Percentiles rank a stretch among this genome's conserved stretches.
Conservation (phyloP, 805 yeast genomes). For the Hanseniaspora valbyensis region DNA sequence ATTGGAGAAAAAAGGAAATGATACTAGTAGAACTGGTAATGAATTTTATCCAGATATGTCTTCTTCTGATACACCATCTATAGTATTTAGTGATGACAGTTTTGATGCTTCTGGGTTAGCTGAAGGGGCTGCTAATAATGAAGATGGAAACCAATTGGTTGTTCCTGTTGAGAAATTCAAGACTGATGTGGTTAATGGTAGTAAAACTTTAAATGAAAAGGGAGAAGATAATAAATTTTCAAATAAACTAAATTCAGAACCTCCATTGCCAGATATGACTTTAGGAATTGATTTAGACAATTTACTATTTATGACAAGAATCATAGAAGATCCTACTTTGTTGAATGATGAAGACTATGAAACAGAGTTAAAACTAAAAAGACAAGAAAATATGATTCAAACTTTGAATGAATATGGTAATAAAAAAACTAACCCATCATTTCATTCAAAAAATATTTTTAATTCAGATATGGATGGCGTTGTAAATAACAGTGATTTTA, state of each 20-base stretch:
- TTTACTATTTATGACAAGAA: conserved; percentile 22
- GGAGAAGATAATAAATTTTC: conserved; percentile 18
- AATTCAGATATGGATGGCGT: neutral
- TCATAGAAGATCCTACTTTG: conserved; percentile 21
- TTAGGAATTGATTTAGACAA: conserved; percentile 19
- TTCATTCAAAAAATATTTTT: conserved; percentile 14
- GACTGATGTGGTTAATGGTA: conserved; percentile 19
- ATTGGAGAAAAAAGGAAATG: neutral
- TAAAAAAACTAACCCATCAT: conserved; percentile 13
- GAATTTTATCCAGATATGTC: conserved; percentile 7
- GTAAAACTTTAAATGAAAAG: neutral
- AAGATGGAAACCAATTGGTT: neutral
- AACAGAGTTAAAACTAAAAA: conserved; percentile 15
- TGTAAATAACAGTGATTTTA: neutral
- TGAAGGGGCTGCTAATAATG: neutral
- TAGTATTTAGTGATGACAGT: neutral
- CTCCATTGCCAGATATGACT: conserved; percentile 17
- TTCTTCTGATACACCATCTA: neutral
- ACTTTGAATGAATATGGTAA: conserved; percentile 6
- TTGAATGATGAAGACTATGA: conserved; percentile 19
- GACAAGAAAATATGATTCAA: conserved; percentile 15
- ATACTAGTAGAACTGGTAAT: neutral
- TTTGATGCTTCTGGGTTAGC: neutral
- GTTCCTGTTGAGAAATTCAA: conserved; percentile 18
- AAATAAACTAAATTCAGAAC: conserved; percentile 1